Conservation (phyloP, 23 red algal species). For the Gracilariopsis chorda region DNA sequence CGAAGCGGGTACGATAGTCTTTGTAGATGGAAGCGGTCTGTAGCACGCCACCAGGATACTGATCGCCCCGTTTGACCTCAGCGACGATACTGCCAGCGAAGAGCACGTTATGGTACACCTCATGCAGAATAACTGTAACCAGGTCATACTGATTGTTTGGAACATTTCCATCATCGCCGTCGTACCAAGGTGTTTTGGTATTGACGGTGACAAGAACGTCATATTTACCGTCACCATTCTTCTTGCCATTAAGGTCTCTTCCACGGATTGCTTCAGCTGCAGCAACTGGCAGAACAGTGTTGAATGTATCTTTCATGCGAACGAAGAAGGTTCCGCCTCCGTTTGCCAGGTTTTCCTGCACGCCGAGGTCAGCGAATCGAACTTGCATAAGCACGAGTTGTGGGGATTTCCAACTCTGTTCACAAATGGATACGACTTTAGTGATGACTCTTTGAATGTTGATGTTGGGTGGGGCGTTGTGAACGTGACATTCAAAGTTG, state of each 20-base stretch:
- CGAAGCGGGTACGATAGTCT: conserved; percentile 37
- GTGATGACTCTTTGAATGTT: not conserved
- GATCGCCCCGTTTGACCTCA: not conserved
- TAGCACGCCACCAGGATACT: not conserved
- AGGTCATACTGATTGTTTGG: conserved; percentile 32
- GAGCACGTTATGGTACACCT: conserved; percentile 54
- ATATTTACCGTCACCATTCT: conserved; percentile 33
- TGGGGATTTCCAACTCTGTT: not conserved
- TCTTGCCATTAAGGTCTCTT: conserved; percentile 42
- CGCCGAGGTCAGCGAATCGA: not conserved
- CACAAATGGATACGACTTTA: not conserved
- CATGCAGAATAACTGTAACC: conserved; percentile 63
- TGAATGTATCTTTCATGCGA: conserved; percentile 32
- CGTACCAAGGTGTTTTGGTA: conserved; percentile 49
- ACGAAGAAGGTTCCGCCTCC: conserved; percentile 54
- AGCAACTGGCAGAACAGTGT: conserved; percentile 38
- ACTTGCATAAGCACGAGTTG: not conserved
- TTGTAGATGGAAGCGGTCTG: conserved; percentile 13
- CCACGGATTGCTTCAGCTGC: conserved; percentile 44
- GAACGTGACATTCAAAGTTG: conserved; percentile 32
- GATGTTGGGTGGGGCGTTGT: not conserved
- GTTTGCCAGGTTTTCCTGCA: not conserved
- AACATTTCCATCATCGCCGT: conserved; percentile 15
- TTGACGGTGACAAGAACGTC: conserved; percentile 58
- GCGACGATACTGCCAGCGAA: conserved; percentile 50